These are phyloP conservation scores for Cordyceps militaris DNA, from an alignment of 2,329 filamentous ascomycete genomes.

Conservation along the genomic window DNA sequence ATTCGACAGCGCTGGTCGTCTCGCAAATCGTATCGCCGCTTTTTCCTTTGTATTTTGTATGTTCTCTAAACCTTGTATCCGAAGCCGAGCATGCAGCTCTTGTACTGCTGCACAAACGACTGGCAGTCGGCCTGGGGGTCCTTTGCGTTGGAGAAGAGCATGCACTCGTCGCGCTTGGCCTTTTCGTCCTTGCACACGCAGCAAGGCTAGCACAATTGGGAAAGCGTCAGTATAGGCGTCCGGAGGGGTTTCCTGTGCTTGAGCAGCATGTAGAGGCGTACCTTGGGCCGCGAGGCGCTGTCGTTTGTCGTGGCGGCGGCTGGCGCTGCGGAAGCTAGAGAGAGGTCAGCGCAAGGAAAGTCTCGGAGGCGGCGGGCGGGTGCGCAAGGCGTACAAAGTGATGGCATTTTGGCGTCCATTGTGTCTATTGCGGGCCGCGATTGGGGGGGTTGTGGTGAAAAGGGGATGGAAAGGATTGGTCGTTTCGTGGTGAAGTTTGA, in stretches of 20 bases:
- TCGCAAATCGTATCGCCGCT: neutral
- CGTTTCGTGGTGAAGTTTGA: neutral
- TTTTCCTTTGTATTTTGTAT: constrained; percentile 17
- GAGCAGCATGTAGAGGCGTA: no score
- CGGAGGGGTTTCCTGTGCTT: no score
- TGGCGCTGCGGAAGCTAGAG: constrained; percentile 11
- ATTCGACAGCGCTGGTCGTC: neutral
- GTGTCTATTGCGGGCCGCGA: constrained; percentile 13
- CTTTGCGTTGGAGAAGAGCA: constrained; percentile 86
- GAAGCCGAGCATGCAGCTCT: constrained; percentile 84
- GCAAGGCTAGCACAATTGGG: constrained; percentile 60
- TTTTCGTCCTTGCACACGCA: constrained; percentile 98
- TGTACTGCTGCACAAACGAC: constrained; percentile 76
- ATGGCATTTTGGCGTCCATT: constrained; percentile 25
- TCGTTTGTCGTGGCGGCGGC: constrained; percentile 6
- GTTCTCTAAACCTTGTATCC: constrained; percentile 64
- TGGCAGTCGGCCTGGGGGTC: constrained; percentile 81
- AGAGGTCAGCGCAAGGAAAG: neutral
- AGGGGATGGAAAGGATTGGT: neutral
- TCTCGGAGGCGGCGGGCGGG: no score
- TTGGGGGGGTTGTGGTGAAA: neutral
- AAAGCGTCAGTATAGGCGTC: neutral
- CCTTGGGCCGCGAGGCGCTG: constrained; percentile 15
- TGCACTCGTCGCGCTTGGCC: constrained; percentile 87
- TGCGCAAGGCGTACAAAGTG: neutral